These are phyloP conservation scores for Carex parvula DNA, from an alignment of 176 grass and related monocot genomes.

Conservation along the genomic window DNA sequence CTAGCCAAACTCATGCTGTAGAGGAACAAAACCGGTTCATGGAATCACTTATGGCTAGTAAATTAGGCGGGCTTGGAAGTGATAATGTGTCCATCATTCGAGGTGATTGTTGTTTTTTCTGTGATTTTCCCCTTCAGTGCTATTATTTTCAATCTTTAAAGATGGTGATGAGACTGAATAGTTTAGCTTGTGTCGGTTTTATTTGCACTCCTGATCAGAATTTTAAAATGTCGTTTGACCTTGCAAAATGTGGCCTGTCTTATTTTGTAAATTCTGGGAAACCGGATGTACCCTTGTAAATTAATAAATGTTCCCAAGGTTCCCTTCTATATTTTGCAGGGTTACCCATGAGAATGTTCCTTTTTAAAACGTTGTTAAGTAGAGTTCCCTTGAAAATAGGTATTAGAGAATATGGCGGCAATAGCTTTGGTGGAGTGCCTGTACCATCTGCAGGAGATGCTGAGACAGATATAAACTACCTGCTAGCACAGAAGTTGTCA, in stretches of 20 bases:
- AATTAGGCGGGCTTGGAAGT: slow-evolving; percentile 26
- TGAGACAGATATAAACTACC: slow-evolving; percentile 60
- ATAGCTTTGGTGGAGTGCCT: slow-evolving; percentile 41
- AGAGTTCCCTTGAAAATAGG: slow-evolving; percentile 34
- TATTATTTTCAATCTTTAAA: not conserved
- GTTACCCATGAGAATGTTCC: not conserved
- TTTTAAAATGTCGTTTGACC: not conserved
- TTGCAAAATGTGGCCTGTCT: not conserved
- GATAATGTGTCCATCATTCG: slow-evolving; percentile 40
- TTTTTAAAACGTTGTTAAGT: not conserved
- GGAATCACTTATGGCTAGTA: slow-evolving; percentile 91
- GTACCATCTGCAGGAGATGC: slow-evolving; percentile 34
- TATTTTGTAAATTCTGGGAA: not conserved
- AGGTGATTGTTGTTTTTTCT: slow-evolving; percentile 54
- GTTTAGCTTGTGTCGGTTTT: not conserved
- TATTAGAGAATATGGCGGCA: slow-evolving; percentile 49
- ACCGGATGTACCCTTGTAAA: not conserved
- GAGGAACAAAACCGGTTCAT: slow-evolving; percentile 82
- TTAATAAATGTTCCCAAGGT: not conserved
- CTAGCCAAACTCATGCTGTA: slow-evolving; percentile 41
- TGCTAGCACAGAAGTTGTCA: slow-evolving; percentile 71
- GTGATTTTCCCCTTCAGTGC: not conserved
- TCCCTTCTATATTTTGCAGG: not conserved
- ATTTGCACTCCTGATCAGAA: not conserved
- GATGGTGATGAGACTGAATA: not conserved